phyloP scores from a whole-genome alignment of 2,329 filamentous ascomycete genomes.

The Amesomyces nigricolor region DNA sequence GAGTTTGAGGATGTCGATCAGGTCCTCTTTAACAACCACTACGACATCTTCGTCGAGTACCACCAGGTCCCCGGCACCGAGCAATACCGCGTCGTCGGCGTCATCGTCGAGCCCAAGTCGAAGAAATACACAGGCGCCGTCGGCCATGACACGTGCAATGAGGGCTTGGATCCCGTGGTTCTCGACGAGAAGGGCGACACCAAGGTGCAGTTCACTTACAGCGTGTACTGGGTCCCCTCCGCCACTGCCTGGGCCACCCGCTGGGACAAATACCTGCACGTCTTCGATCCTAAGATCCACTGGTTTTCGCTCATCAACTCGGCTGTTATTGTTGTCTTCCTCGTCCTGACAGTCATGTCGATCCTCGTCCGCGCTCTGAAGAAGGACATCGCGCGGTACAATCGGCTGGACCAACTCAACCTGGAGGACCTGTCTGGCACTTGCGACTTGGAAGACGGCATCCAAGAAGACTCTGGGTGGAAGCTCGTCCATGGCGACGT shows the following conservation, averaged over 20 bases:
- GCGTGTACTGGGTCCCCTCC: conserved; percentile 81
- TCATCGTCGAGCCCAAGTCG: conserved; percentile 79
- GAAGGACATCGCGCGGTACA: conserved; percentile 96
- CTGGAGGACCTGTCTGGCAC: conserved; percentile 83
- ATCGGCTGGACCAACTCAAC: conserved; percentile 84
- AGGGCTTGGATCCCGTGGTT: conserved; percentile 50
- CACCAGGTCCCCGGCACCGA: conserved; percentile 67
- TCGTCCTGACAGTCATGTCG: conserved; percentile 87
- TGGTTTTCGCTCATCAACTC: conserved; percentile 99
- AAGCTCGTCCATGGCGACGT: conserved; percentile 97
- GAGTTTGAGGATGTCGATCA: conserved; percentile 49
- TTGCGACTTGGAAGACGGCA: conserved; percentile 76
- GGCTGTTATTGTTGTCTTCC: conserved; percentile 86
- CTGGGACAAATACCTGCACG: conserved; percentile 98
- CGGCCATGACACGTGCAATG: conserved; percentile 52
- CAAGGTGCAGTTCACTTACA: conserved; percentile 81
- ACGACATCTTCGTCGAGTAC: conserved; percentile 89
- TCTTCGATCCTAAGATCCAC: conserved; percentile 96
- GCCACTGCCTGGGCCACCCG: conserved; percentile 88
- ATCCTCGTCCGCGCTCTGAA: conserved; percentile 80
- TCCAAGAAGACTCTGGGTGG: conserved; percentile 97
- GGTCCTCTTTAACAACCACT: conserved; percentile 81
- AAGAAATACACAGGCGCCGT: conserved; percentile 49
- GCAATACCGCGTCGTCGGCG: conserved; percentile 83
- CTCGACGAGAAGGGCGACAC: conserved; percentile 55